A percentile compares a stretch with the other conserved stretches of the same genome.
These are phyloP conservation scores for Geopyxis carbonaria DNA, from an alignment of 495 filamentous ascomycete species.

Conservation along the genomic window DNA sequence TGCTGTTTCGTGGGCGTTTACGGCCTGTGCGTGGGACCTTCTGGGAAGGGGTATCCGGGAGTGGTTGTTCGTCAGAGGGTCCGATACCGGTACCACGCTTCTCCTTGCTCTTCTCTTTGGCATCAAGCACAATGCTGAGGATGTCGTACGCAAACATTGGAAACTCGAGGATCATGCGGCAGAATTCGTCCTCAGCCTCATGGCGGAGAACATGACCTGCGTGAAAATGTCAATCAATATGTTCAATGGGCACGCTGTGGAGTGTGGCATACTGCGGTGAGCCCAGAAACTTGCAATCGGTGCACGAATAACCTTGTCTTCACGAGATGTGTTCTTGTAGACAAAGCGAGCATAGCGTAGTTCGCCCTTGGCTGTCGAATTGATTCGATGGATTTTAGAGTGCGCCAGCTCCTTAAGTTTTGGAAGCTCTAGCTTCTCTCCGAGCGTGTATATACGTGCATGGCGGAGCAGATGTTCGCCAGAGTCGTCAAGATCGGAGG, in stretches of 20 bases:
- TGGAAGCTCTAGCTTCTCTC: conserved; percentile 57
- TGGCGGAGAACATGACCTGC: conserved; percentile 52
- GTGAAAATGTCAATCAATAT: conserved; percentile 3
- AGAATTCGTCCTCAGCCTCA: conserved; percentile 69
- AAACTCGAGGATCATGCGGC: conserved; percentile 65
- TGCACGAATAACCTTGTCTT: conserved; percentile 56
- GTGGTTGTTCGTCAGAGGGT: no score
- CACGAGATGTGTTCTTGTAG: conserved; percentile 52
- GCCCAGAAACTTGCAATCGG: conserved; percentile 90
- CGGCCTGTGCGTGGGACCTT: no score
- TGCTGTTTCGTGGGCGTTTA: no score
- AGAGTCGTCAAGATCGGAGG: conserved; percentile 50
- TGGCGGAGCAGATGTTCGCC: conserved; percentile 69
- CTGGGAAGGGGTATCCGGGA: no score
- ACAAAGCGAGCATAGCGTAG: conserved; percentile 81
- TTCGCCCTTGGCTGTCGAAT: conserved; percentile 70
- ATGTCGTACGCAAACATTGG: conserved; percentile 87
- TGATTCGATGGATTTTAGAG: conserved; percentile 76
- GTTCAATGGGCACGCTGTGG: not conserved
- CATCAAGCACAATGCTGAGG: conserved; percentile 49
- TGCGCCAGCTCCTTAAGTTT: conserved; percentile 62
- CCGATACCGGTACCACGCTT: no score
- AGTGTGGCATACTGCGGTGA: conserved; percentile 33
- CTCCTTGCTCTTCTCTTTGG: conserved; percentile 40
- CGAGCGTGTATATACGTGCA: conserved; percentile 74